Conservation (phyloP, 2,329 filamentous ascomycete genomes). For the Neonectria neomacrospora region DNA sequence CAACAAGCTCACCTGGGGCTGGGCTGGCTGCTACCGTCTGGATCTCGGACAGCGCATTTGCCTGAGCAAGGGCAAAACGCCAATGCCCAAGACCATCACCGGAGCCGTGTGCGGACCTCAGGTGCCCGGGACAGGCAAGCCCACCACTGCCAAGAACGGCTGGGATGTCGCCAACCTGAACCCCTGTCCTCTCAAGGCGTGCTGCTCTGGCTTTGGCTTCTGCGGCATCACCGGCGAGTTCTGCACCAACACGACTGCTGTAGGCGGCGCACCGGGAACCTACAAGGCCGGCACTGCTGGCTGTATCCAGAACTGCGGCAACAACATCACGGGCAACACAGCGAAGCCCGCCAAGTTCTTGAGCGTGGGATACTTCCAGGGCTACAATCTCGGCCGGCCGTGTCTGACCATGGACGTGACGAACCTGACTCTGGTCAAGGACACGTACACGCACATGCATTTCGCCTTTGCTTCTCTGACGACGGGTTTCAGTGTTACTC, state of each 20-base stretch:
- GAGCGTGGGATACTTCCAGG: conserved; percentile 49
- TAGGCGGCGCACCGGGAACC: conserved; percentile 45
- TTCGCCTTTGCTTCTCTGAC: conserved; percentile 48
- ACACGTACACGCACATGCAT: conserved; percentile 48
- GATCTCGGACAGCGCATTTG: conserved; percentile 46
- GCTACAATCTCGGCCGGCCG: conserved; percentile 43
- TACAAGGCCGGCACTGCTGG: conserved; percentile 39
- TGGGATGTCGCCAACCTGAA: conserved; percentile 54
- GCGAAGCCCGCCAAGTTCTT: conserved; percentile 41
- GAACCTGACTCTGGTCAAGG: conserved; percentile 32
- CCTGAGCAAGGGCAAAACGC: conserved; percentile 48
- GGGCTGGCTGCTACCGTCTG: conserved; percentile 48
- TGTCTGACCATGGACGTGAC: conserved; percentile 48
- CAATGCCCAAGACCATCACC: conserved; percentile 47
- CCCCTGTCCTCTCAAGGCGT: conserved; percentile 57
- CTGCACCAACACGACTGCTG: conserved; percentile 49
- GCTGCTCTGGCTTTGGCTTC: conserved; percentile 56
- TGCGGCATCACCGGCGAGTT: conserved; percentile 59
- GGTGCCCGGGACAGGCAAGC: conserved; percentile 43
- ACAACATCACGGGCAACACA: conserved; percentile 45
- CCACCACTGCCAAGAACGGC: conserved; percentile 40
- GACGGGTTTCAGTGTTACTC: conserved; percentile 27
- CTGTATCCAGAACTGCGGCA: conserved; percentile 50
- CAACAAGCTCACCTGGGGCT: conserved; percentile 55
- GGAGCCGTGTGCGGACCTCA: conserved; percentile 51